Percentiles rank a stretch among this genome's conserved stretches.
Conservation (phyloP, 2,329 filamentous ascomycete species). For the Aureobasidium vineae region DNA sequence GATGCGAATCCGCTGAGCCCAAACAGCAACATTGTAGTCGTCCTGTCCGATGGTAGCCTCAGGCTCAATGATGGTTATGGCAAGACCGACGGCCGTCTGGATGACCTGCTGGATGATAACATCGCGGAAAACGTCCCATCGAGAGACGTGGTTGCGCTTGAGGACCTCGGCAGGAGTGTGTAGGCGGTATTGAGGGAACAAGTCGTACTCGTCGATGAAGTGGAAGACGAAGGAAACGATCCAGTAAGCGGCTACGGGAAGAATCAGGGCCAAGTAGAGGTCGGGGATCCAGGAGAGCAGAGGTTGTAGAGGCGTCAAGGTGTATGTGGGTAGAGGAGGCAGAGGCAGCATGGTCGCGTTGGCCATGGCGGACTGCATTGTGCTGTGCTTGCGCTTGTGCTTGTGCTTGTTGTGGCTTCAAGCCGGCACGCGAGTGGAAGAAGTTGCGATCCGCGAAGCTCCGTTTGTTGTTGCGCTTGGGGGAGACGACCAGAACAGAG, state of each 20-base stretch:
- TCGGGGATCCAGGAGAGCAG: conserved; percentile 78
- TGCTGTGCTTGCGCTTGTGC: not conserved
- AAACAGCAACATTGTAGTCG: conserved; percentile 82
- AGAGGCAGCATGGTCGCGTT: conserved; percentile 52
- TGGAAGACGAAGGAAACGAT: conserved; percentile 81
- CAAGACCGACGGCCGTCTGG: conserved; percentile 69
- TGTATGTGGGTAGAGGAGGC: conserved; percentile 83
- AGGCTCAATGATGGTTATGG: conserved; percentile 70
- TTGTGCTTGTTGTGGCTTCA: conserved; percentile 16
- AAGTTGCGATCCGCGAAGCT: conserved; percentile 16
- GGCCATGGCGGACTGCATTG: conserved; percentile 32
- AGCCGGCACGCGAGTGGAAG: conserved; percentile 16
- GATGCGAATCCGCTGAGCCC: conserved; percentile 78
- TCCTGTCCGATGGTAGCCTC: conserved; percentile 72
- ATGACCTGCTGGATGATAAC: conserved; percentile 90
- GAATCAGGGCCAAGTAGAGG: conserved; percentile 70
- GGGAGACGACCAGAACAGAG: not conserved
- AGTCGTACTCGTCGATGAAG: conserved; percentile 76
- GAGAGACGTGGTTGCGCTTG: conserved; percentile 80
- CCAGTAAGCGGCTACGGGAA: conserved; percentile 88
- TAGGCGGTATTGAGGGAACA: conserved; percentile 86
- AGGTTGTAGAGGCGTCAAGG: conserved; percentile 65
- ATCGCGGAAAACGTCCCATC: conserved; percentile 83
- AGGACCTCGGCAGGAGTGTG: conserved; percentile 91
- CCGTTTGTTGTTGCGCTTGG: not conserved